Base-by-base conservation (phyloP, 192 early-diverging fungal species). In the Coemansia furcata region DNA sequence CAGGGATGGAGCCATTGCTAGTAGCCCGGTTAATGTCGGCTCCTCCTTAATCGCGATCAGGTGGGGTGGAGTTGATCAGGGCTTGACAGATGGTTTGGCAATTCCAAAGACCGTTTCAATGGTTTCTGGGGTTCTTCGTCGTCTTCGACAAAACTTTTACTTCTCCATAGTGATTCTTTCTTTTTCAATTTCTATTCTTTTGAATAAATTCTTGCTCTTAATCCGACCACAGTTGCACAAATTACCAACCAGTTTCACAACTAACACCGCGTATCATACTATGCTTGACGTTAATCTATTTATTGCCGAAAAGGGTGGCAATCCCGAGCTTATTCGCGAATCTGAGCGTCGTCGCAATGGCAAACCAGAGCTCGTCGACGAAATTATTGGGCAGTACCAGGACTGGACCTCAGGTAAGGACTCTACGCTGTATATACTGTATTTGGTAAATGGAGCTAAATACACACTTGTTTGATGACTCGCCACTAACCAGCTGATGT, bases 241-340 rank as follows among this genome's bases (percentile, higher is more conserved):
- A 26, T 26, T 26, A 26, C 23, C 1, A 26, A 26, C 23, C 23
- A 26, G 23, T 26, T 26, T 26, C 23, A 11, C 38, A 39, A 39
- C 23, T 1, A 26, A 26, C 23, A 26, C n/a, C 44, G 0, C 44
- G 44, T 3, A 46, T 17, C 19, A 15, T 5, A 60, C n/a, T 3
- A 93, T 93, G 91, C 85, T 99, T 72, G 97, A 99, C 75, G 93
- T 99, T 72, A 96, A 91, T 65, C 82, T 98, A 36, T 88, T 99
- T 64, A 87, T 94, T 65, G 83, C 87, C 63, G 92, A 92, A 44
- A 93, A 94, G 77, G 97, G 96, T 66, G 95, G 95, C 66, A 93
- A 98, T 68, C 95, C 95, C 29, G 94, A 97, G 44, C 74, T 91
- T 49, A 90, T 99, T 50, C 87, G 89, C 67, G 92, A 97, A 79